Percentiles rank a stretch among this genome's conserved stretches.
Conservation (phyloP, 768 basidiomycete species). For the Strobilomyces echinocephalus region DNA sequence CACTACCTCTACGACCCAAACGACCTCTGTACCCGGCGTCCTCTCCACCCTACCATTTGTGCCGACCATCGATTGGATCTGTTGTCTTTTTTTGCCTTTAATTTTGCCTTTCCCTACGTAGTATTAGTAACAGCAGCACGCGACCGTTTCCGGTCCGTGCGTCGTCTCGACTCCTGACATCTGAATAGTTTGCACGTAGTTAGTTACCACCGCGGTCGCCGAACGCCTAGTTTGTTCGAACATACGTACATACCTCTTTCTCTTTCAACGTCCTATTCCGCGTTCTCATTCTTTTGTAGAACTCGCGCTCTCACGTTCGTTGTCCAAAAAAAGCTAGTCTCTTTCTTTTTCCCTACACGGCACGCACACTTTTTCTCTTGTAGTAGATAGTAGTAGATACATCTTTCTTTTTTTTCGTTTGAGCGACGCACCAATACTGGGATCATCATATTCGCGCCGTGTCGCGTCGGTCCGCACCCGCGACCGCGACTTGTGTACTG, state of each 20-base stretch:
- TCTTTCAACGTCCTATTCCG: neutral
- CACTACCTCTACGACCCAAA: conserved; percentile 14
- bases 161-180: conserved; percentile 19
- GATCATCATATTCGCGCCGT: conserved; percentile 10
- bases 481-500: too few species aligned
- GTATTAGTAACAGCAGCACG: conserved; percentile 27
- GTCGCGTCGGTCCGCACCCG: too few species aligned
- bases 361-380: conserved; percentile 19
- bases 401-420: conserved; percentile 4
- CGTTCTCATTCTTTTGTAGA: neutral
- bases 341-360: neutral
- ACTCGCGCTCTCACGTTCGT: neutral
- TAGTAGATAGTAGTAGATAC: conserved; percentile 39
- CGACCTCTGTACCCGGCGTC: conserved; percentile 12
- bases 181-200: conserved; percentile 31
- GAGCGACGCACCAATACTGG: conserved; percentile 22
- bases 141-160: conserved; percentile 11
- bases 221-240: conserved; percentile 34
- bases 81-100: conserved; percentile 2
- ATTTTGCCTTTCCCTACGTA: conserved; percentile 4
- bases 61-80: conserved; percentile 23
- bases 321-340: neutral
- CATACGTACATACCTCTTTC: conserved; percentile 13
- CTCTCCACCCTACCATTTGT: conserved; percentile 24
- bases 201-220: conserved; percentile 28